Percentiles rank a stretch among this genome's conserved stretches.
These are phyloP conservation scores for Tolypocladium sp. DNA, from an alignment of 2,329 filamentous ascomycete species.

Conservation along the genomic window DNA sequence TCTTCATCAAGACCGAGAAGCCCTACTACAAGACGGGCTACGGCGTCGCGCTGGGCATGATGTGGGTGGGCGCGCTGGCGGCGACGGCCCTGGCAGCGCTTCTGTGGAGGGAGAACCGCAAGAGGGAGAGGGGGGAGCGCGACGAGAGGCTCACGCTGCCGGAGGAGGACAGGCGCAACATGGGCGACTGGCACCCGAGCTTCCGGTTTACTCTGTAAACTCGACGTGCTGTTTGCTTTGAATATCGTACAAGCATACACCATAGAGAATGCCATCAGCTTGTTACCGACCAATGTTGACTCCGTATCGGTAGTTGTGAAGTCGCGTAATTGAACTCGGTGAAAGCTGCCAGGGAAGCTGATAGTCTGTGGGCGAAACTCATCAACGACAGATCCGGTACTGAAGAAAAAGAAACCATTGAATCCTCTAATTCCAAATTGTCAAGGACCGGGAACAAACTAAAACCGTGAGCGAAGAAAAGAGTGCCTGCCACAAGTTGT, in stretches of 20 bases:
- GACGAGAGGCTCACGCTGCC: conserved; percentile 17
- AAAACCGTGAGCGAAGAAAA: neutral
- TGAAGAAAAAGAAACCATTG: neutral
- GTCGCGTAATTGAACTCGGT: neutral
- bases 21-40: conserved; percentile 42
- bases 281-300: neutral
- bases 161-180: conserved; percentile 19
- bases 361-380: neutral
- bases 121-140: conserved; percentile 19
- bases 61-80: conserved; percentile 32
- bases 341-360: neutral
- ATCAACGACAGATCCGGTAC: neutral
- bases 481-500: neutral
- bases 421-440: neutral
- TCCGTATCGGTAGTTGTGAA: neutral
- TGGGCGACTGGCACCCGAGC: conserved; percentile 27
- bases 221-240: neutral
- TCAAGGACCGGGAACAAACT: neutral
- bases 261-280: neutral
- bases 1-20: conserved; percentile 35
- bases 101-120: conserved; percentile 24
- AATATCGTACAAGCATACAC: neutral
- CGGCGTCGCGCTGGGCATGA: conserved; percentile 32
- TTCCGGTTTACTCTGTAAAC: conserved; percentile 23
- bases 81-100: conserved; percentile 17